These are phyloP conservation scores for Nicotiana benthamiana DNA, from an alignment of 257 asterid species.

Conservation along the genomic window DNA sequence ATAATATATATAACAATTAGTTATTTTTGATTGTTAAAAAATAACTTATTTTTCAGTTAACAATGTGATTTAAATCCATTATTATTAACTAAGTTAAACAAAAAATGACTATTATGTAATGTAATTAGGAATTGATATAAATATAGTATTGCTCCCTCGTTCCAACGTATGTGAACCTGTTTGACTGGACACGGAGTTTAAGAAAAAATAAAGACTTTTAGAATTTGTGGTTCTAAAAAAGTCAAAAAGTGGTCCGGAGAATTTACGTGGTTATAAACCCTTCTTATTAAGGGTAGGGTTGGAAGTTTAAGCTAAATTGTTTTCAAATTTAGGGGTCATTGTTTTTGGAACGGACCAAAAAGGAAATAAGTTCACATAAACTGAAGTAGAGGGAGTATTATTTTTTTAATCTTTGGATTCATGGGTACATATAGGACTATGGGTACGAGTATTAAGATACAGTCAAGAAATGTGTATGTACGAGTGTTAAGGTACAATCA, in stretches of 20 bases:
- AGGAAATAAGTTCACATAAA: no score
- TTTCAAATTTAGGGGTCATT: no score
- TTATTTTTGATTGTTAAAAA: neutral
- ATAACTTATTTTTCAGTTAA: neutral
- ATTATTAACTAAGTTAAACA: neutral
- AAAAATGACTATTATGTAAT: neutral
- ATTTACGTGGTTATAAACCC: no score
- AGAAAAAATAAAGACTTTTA: no score
- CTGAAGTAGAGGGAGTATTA: neutral
- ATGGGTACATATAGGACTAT: neutral
- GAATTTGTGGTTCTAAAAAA: no score
- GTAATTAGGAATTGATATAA: neutral
- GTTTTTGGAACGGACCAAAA: no score
- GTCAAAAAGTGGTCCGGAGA: no score
- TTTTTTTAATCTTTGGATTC: neutral
- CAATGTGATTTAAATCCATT: neutral
- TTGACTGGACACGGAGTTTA: no score
- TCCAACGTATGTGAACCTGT: no score
- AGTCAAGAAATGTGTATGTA: neutral
- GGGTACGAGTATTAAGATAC: neutral
- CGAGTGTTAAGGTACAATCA: neutral
- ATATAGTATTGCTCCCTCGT: no score
- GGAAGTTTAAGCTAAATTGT: no score
- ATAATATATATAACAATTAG: neutral
- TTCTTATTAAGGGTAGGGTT: no score